phyloP scores from a whole-genome alignment of 441 rosid species.

The Bocquillonia castaneifolia region DNA sequence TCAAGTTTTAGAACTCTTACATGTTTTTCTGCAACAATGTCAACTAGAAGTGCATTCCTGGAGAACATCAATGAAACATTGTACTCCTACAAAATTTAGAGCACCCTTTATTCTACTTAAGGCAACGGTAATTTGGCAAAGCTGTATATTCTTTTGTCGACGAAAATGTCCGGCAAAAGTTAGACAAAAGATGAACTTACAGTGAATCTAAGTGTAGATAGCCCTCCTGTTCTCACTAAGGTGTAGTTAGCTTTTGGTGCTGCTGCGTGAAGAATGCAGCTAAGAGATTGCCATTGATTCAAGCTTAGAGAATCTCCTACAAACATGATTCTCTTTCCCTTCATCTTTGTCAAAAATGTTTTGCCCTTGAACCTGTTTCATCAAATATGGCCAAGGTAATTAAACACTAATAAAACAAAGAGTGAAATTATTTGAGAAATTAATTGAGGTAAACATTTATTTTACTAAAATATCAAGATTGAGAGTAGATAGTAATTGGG shows the following conservation, averaged over 20 bases:
- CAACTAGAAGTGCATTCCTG: slow-evolving; percentile 16
- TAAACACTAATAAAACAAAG: not conserved
- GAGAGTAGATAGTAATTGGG: not conserved
- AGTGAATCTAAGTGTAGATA: slow-evolving; percentile 8
- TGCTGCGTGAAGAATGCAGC: slow-evolving; percentile 17
- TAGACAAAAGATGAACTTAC: slow-evolving; percentile 2
- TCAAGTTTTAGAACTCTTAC: slow-evolving; percentile 18
- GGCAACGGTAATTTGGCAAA: not conserved
- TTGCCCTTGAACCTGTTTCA: slow-evolving; percentile 14
- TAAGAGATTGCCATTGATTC: slow-evolving; percentile 20
- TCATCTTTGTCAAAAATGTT: slow-evolving; percentile 6
- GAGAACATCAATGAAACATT: slow-evolving; percentile 15
- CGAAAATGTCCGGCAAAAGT: too few species aligned
- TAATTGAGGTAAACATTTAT: too few species aligned
- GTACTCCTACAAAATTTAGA: slow-evolving; percentile 7
- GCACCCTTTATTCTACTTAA: not conserved
- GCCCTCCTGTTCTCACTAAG: not conserved
- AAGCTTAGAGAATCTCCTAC: slow-evolving; percentile 17
- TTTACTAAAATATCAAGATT: not conserved
- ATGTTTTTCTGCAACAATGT: slow-evolving; percentile 4
- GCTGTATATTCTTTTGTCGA: too few species aligned
- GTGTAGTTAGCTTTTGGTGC: slow-evolving; percentile 11
- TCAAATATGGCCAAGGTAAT: not conserved
- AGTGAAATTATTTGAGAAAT: not conserved
- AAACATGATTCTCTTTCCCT: slow-evolving; percentile 13